Base-by-base conservation (phyloP, 2,329 filamentous ascomycete species). In the Colletotrichum higginsianum region DNA sequence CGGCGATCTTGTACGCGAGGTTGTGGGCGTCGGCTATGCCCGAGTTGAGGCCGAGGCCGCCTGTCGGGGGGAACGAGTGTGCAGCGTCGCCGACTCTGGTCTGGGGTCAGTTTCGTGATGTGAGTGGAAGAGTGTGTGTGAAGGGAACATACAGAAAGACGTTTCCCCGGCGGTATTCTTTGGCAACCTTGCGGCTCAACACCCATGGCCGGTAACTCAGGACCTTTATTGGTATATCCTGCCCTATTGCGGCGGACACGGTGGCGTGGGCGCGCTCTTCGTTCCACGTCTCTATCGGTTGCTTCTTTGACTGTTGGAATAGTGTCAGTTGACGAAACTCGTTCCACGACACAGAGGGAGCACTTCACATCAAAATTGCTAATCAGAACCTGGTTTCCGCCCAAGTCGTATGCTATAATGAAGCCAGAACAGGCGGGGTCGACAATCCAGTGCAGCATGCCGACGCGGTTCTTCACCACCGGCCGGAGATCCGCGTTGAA, bases 401-500 rank as follows among this genome's bases (percentile, higher is more conserved):
- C 78, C 1, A 85, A 74, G 60, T 84, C 80, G 61, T 85, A 85
- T 0, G 79, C 82, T 44, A 85, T 84, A 35, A 85, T 83, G 73
- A 85, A 84, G 0, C 84, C 83, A 2, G 82, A 81, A 26, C 80
- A 81, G 7, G 78, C 77, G 0, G 84, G 83, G 60, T 85, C 83
- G 72, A 82, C 80, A 21, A 85, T 78, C 83, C 82, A 85, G 71
- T 85, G 82, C 3, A 85, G 74, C 82, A 85, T 85, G 6, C 84
- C 83, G 0, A 83, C 80, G 26, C 79, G 76, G 0, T 82, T 77
- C 4, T 77, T 76, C 0, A 85, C 75, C 0, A 85, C 75, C 1
- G 81, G 79, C 0, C 81, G 78, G 2, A 85, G 75, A 55, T 85
- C 77, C 0, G 82, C 82, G 50, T 83, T 83, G 72, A 85, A 81